These are phyloP conservation scores for Ephemerocybe angulata DNA, from an alignment of 768 basidiomycete species.

Conservation along the genomic window DNA sequence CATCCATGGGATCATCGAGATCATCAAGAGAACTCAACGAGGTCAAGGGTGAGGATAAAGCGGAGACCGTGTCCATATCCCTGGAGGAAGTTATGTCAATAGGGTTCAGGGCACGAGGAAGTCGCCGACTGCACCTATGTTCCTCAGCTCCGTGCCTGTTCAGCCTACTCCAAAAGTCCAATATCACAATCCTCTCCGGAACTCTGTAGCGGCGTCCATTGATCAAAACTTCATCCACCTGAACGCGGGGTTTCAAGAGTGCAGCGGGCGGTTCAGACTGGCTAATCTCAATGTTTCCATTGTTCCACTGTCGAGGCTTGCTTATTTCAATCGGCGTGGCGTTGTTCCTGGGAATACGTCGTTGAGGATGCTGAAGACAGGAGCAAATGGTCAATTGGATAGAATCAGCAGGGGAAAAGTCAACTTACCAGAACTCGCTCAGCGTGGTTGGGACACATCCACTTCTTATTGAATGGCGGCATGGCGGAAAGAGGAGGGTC, in stretches of 20 bases:
- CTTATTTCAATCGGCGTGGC: conserved; percentile 68
- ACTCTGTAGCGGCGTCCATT: conserved; percentile 89
- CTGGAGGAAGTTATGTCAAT: conserved; percentile 18
- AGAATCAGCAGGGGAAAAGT: not conserved
- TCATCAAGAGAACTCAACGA: conserved; percentile 73
- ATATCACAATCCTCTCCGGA: conserved; percentile 84
- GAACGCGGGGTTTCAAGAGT: conserved; percentile 36
- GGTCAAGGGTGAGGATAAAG: conserved; percentile 67
- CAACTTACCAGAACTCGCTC: conserved; percentile 75
- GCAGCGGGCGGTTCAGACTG: conserved; percentile 55
- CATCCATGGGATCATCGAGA: conserved; percentile 37
- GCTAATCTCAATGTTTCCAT: conserved; percentile 88
- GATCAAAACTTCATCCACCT: conserved; percentile 80
- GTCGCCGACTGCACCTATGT: conserved; percentile 35
- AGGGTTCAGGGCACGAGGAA: not conserved
- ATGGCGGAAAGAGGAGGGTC: conserved; percentile 84
- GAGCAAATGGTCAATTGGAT: not conserved
- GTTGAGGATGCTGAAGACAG: conserved; percentile 68
- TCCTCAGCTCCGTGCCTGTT: conserved; percentile 39
- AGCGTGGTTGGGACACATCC: conserved; percentile 99
- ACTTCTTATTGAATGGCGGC: conserved; percentile 86
- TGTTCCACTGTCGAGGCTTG: conserved; percentile 74
- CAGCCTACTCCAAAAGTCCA: conserved; percentile 95
- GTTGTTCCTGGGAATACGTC: conserved; percentile 72
- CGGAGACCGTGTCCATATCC: conserved; percentile 41